Percentiles rank a stretch among this genome's conserved stretches.
phyloP scores from a whole-genome alignment of 2,329 filamentous ascomycete genomes.

The Penicillium crustosum region DNA sequence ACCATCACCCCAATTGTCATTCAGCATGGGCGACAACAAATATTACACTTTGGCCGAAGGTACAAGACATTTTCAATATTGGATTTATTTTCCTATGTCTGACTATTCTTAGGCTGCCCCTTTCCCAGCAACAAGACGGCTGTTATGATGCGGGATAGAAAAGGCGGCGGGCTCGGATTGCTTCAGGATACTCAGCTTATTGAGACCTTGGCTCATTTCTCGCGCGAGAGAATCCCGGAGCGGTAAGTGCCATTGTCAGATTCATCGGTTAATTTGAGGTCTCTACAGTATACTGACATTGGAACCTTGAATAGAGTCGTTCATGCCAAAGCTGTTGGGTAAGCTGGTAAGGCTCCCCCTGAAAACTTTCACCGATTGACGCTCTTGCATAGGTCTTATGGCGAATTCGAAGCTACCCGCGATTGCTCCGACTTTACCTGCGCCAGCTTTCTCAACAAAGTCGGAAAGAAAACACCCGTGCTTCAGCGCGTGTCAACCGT shows the following conservation, averaged over 20 bases:
- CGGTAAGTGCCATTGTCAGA: conserved; percentile 27
- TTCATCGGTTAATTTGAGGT: background rate
- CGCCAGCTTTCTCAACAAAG: conserved; percentile 53
- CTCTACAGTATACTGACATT: background rate
- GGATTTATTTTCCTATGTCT: background rate
- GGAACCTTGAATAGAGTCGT: conserved; percentile 14
- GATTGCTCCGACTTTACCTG: conserved; percentile 59
- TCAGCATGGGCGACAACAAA: conserved; percentile 3
- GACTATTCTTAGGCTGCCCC: conserved; percentile 18
- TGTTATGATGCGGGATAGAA: conserved; percentile 14
- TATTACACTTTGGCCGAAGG: conserved; percentile 17
- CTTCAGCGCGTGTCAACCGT: conserved; percentile 52
- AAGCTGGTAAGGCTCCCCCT: conserved; percentile 51
- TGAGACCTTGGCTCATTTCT: conserved; percentile 60
- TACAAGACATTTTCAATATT: background rate
- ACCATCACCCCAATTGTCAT: background rate
- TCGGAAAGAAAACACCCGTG: conserved; percentile 56
- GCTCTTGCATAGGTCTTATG: conserved; percentile 34
- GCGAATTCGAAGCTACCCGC: conserved; percentile 61
- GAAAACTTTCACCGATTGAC: background rate
- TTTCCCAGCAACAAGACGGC: conserved; percentile 18
- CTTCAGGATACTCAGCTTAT: conserved; percentile 60
- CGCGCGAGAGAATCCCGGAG: conserved; percentile 61
- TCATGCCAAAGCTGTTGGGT: conserved; percentile 27
- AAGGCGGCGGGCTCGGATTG: conserved; percentile 42